Conservation (phyloP, 83 land plant species). For the Diphasiastrum complanatum region DNA sequence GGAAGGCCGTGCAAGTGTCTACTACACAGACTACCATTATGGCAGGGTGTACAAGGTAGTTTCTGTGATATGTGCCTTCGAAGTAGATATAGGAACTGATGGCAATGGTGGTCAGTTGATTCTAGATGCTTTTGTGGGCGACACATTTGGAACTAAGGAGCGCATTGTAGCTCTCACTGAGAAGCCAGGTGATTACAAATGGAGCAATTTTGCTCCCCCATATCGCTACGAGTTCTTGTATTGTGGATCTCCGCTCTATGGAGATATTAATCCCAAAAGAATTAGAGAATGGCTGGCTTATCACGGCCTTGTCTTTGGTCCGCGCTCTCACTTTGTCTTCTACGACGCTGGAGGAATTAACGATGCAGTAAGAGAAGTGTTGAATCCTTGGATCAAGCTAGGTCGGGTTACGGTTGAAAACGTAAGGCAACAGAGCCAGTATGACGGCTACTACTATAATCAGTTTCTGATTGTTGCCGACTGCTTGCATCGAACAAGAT, state of each 20-base stretch:
- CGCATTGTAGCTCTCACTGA: background rate
- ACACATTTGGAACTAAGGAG: too few relatives aligned
- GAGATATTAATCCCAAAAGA: background rate
- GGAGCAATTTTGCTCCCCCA: background rate
- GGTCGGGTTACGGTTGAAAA: constrained; percentile 6
- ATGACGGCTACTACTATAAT: too few relatives aligned
- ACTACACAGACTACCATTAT: too few relatives aligned
- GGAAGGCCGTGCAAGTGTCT: too few relatives aligned
- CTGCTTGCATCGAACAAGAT: background rate
- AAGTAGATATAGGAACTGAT: too few relatives aligned
- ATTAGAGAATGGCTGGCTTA: constrained; percentile 2
- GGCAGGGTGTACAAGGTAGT: too few relatives aligned
- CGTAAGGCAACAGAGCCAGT: background rate
- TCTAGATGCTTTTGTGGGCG: too few relatives aligned
- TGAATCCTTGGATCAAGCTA: constrained; percentile 1
- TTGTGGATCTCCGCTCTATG: background rate
- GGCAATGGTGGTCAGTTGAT: too few relatives aligned
- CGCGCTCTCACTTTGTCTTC: background rate
- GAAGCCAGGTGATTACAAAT: background rate
- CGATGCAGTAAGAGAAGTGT: background rate
- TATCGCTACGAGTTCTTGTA: background rate
- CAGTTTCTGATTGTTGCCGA: background rate
- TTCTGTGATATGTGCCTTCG: too few relatives aligned
- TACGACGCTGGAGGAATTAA: background rate
- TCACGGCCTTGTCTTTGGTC: background rate